A percentile compares a stretch with the other conserved stretches of the same genome.
Evolutionary conservation across 306 rosid species (phyloP).

Genomic region (Pyrus pyrifolia): DNA sequence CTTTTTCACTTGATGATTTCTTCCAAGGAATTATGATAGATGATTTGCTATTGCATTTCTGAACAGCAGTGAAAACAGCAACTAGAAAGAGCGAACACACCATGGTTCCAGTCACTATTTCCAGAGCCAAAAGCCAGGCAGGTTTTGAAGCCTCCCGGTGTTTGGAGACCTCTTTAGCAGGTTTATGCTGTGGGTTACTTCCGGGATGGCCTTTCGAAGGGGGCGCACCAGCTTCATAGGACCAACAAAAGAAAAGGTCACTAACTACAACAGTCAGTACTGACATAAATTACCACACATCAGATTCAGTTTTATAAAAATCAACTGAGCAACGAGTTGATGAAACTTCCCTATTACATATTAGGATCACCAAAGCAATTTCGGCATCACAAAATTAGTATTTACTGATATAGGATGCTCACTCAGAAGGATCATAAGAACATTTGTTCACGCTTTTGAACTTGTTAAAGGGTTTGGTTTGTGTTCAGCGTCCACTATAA

Average conservation of each 20-base stretch:
- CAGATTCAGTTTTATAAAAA: not conserved
- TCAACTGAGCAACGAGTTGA: not conserved
- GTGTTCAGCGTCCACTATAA: not conserved
- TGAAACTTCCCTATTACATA: not conserved
- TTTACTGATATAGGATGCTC: not conserved
- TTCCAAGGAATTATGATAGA: conserved; percentile 90
- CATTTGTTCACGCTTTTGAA: not conserved
- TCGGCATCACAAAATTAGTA: not conserved
- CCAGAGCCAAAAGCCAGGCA: conserved; percentile 78
- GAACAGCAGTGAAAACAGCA: conserved; percentile 56
- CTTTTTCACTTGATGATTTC: conserved; percentile 78
- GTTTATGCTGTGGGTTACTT: conserved; percentile 24
- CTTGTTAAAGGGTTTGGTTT: not conserved
- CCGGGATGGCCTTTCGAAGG: conserved; percentile 52
- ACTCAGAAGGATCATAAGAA: not conserved
- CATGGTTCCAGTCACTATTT: conserved; percentile 71
- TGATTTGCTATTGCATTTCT: conserved; percentile 60
- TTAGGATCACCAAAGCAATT: not conserved
- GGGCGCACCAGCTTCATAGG: conserved; percentile 45
- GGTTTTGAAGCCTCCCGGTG: conserved; percentile 62
- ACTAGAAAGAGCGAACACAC: conserved; percentile 61
- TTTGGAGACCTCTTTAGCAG: conserved; percentile 29
- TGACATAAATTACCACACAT: not conserved
- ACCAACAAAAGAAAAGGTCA: conserved; percentile 4
- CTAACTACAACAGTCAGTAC: conserved; percentile 7